Evolutionary conservation across 164 flowering plant genomes (phyloP).

Genomic region (Piper betle): DNA sequence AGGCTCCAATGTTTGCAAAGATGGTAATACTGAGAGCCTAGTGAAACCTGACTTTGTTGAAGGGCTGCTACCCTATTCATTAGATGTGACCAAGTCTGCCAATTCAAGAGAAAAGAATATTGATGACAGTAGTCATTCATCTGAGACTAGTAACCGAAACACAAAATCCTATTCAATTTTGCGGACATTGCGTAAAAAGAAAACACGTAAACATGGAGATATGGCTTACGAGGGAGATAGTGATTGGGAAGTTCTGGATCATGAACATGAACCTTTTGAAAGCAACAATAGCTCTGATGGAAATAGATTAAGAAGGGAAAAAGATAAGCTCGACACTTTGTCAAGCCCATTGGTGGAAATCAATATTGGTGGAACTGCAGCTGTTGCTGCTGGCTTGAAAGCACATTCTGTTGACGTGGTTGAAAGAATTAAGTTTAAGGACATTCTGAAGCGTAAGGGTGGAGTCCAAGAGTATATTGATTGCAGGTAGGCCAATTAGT

Average conservation of each 20-base stretch:
- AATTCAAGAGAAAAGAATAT: constrained; percentile 16
- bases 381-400: constrained; percentile 82
- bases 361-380: constrained; percentile 53
- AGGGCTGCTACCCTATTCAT: neutral
- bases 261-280: constrained; percentile 30
- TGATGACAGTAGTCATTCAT: constrained; percentile 28
- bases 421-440: constrained; percentile 87
- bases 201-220: constrained; percentile 65
- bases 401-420: constrained; percentile 66
- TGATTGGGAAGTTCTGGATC: constrained; percentile 67
- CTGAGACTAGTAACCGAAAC: constrained; percentile 26
- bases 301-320: constrained; percentile 21
- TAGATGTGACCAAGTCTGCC: constrained; percentile 6
- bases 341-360: constrained; percentile 26
- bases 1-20: constrained; percentile 2
- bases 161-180: constrained; percentile 24
- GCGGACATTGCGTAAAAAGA: constrained; percentile 43
- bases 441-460: constrained; percentile 79
- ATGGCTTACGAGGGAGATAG: constrained; percentile 98
- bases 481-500: constrained; percentile 53
- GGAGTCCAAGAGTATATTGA: constrained; percentile 86
- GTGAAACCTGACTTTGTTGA: constrained; percentile 2
- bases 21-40: constrained; percentile 11
- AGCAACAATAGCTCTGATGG: constrained; percentile 14
- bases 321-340: constrained; percentile 28